Conservation (phyloP, 257 asterid species). For the Oldenlandia corymbosa region DNA sequence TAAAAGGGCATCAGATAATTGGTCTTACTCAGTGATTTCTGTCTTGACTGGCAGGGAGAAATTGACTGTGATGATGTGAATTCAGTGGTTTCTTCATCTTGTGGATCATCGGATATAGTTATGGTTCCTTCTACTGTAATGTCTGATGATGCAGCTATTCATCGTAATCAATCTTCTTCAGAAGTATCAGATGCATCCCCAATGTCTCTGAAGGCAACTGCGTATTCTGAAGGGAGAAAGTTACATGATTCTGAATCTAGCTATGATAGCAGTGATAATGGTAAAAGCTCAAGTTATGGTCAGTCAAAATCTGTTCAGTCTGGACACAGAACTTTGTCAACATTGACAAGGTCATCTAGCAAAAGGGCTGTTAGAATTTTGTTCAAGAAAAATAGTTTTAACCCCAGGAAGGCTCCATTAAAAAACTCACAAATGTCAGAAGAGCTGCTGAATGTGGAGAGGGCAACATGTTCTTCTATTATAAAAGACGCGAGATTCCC, state of each 20-base stretch:
- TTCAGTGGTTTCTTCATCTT: constrained; percentile 44
- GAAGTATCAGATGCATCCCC: constrained; percentile 34
- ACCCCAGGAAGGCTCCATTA: constrained; percentile 35
- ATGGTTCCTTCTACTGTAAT: constrained; percentile 16
- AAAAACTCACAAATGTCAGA: constrained; percentile 28
- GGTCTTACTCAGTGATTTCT: no score
- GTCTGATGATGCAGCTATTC: constrained; percentile 24
- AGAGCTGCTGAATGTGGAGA: constrained; percentile 28
- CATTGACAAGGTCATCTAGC: constrained; percentile 34
- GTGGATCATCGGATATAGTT: constrained; percentile 42
- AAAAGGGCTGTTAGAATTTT: constrained; percentile 42
- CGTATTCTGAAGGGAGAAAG: constrained; percentile 40
- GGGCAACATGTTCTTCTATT: constrained; percentile 77
- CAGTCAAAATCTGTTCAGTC: constrained; percentile 12
- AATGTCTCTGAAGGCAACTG: constrained; percentile 35
- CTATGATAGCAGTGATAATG: constrained; percentile 31
- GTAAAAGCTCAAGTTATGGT: constrained; percentile 13
- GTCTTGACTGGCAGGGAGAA: constrained; percentile 36
- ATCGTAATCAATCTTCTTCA: constrained; percentile 15
- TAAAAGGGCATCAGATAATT: not conserved
- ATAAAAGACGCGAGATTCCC: constrained; percentile 59
- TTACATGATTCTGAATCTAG: constrained; percentile 29
- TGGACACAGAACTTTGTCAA: constrained; percentile 13
- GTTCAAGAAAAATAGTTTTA: constrained; percentile 53
- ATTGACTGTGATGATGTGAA: constrained; percentile 51